Evolutionary conservation across 2,329 filamentous ascomycete genomes (phyloP).

Genomic region (Trichoderma afroharzianum): DNA sequence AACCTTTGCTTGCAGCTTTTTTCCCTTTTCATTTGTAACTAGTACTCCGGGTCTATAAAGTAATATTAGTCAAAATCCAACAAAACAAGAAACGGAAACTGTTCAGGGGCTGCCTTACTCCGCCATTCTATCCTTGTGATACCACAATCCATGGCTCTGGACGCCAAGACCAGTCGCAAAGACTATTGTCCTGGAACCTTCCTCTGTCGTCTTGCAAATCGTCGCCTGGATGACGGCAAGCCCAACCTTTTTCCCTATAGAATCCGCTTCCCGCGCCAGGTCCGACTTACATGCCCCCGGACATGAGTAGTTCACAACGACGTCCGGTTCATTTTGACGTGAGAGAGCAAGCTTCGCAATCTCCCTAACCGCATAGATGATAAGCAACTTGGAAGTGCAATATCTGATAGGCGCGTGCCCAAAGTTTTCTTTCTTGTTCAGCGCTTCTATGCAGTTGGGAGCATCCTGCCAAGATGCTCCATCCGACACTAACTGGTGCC

Average conservation of each 20-base stretch:
- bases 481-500: conserved; percentile 2
- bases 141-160: not conserved
- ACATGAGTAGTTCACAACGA: not conserved
- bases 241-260: not conserved
- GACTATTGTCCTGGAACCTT: not conserved
- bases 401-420: not conserved
- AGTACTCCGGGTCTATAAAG: not conserved
- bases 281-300: not conserved
- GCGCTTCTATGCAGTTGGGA: not conserved
- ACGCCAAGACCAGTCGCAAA: not conserved
- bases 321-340: not conserved
- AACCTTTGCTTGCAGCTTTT: conserved; percentile 1
- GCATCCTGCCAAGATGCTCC: not conserved
- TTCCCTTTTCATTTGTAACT: not conserved
- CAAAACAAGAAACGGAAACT: not conserved
- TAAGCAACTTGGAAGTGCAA: not conserved
- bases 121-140: not conserved
- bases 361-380: not conserved
- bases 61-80: not conserved
- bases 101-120: not conserved
- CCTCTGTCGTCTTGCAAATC: conserved; percentile 1
- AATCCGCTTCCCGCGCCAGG: not conserved
- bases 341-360: not conserved
- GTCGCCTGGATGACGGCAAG: not conserved
- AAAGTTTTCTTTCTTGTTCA: conserved; percentile 2